phyloP scores from a whole-genome alignment of 2,329 filamentous ascomycete species.

The Colletotrichum destructivum region DNA sequence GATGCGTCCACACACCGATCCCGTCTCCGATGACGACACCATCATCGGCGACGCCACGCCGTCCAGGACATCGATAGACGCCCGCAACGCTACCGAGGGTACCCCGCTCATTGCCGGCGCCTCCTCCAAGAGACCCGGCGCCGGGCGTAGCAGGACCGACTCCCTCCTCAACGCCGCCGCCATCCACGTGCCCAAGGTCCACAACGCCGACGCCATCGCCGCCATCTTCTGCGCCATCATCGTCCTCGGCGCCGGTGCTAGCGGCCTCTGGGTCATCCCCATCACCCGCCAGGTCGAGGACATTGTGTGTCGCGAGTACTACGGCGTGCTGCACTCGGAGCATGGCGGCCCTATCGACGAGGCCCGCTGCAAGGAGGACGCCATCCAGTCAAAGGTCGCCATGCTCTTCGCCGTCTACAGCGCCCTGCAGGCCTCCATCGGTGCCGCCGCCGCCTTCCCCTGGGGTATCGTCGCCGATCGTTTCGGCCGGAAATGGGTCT shows the following conservation, averaged over 20 bases:
- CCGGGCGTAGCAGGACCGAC: slow-evolving; percentile 19
- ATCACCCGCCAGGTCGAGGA: slow-evolving; percentile 55
- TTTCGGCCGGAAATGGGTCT: slow-evolving; percentile 55
- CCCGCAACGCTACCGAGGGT: slow-evolving; percentile 14
- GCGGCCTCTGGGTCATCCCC: slow-evolving; percentile 52
- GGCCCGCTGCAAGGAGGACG: slow-evolving; percentile 53
- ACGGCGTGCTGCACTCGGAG: slow-evolving; percentile 47
- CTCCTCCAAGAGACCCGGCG: slow-evolving; percentile 12
- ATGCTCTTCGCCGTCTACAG: slow-evolving; percentile 51
- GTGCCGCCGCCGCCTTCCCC: slow-evolving; percentile 51
- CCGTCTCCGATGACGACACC: slow-evolving; percentile 14
- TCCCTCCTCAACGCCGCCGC: slow-evolving; percentile 30
- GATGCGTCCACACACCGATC: slow-evolving; percentile 26
- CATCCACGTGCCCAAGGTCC: slow-evolving; percentile 46
- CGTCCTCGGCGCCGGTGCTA: slow-evolving; percentile 49
- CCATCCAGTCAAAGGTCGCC: slow-evolving; percentile 55
- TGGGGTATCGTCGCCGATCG: slow-evolving; percentile 57
- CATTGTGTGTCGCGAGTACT: slow-evolving; percentile 56
- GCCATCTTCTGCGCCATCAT: slow-evolving; percentile 50
- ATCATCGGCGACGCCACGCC: slow-evolving; percentile 12
- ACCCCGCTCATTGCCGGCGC: slow-evolving; percentile 27
- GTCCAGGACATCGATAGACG: slow-evolving; percentile 6
- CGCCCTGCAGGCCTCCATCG: slow-evolving; percentile 51
- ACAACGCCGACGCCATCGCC: slow-evolving; percentile 47
- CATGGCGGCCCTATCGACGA: slow-evolving; percentile 53